These are phyloP conservation scores for Friedmanniomyces endolithicus DNA, from an alignment of 495 filamentous ascomycete species.

Conservation along the genomic window DNA sequence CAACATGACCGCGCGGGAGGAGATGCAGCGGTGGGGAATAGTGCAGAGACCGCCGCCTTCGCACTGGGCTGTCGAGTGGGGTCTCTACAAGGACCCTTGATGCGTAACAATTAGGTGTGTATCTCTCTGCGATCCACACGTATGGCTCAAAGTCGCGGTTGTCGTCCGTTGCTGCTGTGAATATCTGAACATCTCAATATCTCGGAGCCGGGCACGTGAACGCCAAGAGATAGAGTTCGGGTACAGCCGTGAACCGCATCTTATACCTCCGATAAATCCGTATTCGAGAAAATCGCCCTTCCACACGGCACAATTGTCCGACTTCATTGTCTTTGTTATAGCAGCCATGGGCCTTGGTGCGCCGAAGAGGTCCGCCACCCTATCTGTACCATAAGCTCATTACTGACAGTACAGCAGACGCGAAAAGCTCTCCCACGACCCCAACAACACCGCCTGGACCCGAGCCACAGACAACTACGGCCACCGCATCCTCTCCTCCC, in stretches of 20 bases:
- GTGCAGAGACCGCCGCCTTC: constrained; percentile 6
- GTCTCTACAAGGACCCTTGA: constrained; percentile 5
- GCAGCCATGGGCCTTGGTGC: constrained; percentile 19
- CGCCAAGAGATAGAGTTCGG: too few relatives aligned
- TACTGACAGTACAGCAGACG: constrained; percentile 41
- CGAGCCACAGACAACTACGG: constrained; percentile 70
- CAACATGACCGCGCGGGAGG: constrained; percentile 11
- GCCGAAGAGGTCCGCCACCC: constrained; percentile 15
- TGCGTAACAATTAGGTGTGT: neutral
- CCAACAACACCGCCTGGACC: constrained; percentile 87
- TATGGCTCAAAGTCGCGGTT: neutral
- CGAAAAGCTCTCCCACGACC: constrained; percentile 72
- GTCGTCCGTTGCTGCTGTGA: too few relatives aligned
- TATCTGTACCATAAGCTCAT: neutral
- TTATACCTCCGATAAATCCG: too few relatives aligned
- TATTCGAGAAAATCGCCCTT: neutral
- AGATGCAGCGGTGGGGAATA: constrained; percentile 15
- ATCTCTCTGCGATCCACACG: neutral
- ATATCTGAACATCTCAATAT: too few relatives aligned
- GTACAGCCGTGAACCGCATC: too few relatives aligned
- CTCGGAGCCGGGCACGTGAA: too few relatives aligned
- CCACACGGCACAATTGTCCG: neutral
- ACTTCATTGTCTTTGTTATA: neutral
- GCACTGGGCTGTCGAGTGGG: constrained; percentile 12
- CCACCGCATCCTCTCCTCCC: constrained; percentile 69